phyloP scores from a whole-genome alignment of 352 stramenopile genomes.

The Globisporangium carolinianum region DNA sequence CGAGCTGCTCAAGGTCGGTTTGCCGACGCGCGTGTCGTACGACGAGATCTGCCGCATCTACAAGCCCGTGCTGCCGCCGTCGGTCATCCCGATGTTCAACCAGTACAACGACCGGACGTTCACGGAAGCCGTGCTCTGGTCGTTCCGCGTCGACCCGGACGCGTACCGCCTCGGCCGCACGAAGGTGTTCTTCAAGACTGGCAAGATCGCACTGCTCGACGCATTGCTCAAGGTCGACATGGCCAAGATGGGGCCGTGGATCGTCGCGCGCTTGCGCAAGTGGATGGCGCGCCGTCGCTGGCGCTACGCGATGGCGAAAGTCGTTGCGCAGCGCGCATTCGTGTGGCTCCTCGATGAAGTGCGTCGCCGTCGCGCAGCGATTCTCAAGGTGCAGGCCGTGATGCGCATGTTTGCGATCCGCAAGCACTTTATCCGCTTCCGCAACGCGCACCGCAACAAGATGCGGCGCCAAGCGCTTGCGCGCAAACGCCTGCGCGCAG shows the following conservation, averaged over 20 bases:
- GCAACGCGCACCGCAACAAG: conserved; percentile 60
- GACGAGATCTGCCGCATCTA: conserved; percentile 87
- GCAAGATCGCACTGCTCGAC: conserved; percentile 86
- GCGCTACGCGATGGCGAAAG: conserved; percentile 81
- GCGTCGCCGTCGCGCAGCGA: conserved; percentile 59
- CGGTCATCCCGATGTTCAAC: conserved; percentile 74
- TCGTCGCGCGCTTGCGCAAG: conserved; percentile 75
- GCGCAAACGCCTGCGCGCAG: conserved; percentile 65
- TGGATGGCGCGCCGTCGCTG: conserved; percentile 80
- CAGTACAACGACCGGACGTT: conserved; percentile 83
- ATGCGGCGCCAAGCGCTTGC: conserved; percentile 59
- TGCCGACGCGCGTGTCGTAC: conserved; percentile 87
- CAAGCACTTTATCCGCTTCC: conserved; percentile 72
- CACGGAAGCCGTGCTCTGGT: conserved; percentile 86
- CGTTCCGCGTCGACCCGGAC: conserved; percentile 82
- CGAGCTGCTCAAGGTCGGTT: conserved; percentile 87
- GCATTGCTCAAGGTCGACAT: conserved; percentile 85
- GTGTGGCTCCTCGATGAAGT: conserved; percentile 74
- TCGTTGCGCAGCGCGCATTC: conserved; percentile 78
- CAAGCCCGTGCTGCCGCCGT: conserved; percentile 66
- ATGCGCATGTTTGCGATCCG: conserved; percentile 83
- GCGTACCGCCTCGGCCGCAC: conserved; percentile 85
- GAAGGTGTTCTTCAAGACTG: conserved; percentile 90
- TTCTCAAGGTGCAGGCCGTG: conserved; percentile 79
- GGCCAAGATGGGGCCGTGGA: conserved; percentile 87